Evolutionary conservation across 176 grass and related monocot genomes (phyloP).

Genomic region (Cenchrus purpureus): DNA sequence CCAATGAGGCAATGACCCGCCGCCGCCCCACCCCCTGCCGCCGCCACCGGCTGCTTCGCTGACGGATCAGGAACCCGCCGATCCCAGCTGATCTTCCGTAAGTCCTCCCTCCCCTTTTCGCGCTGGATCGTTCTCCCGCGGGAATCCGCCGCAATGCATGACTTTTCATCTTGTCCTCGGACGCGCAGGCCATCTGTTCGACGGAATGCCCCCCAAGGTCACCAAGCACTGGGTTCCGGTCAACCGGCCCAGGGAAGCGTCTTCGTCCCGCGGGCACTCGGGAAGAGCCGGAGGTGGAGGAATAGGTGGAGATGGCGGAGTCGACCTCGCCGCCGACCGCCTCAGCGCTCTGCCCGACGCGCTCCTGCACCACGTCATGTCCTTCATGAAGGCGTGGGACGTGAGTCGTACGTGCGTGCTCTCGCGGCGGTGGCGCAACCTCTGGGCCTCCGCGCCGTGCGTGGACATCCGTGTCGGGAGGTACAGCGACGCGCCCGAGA

Average conservation of each 20-base stretch:
- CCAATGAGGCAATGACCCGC: neutral
- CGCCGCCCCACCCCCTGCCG: no score
- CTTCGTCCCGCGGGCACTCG: neutral
- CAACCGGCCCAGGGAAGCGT: neutral
- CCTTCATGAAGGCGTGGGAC: slow-evolving; percentile 38
- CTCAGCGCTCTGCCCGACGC: slow-evolving; percentile 47
- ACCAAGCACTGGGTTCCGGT: neutral
- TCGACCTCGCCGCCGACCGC: neutral
- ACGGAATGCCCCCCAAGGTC: slow-evolving; percentile 19
- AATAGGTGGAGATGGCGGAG: no score
- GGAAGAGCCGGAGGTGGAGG: neutral
- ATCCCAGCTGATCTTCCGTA: neutral
- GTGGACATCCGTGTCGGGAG: neutral
- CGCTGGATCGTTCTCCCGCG: no score
- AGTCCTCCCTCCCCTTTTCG: neutral
- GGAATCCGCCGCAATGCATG: neutral
- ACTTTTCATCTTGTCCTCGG: neutral
- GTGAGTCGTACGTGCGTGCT: slow-evolving; percentile 18
- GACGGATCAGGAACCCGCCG: neutral
- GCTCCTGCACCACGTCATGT: slow-evolving; percentile 43
- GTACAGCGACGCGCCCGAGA: neutral
- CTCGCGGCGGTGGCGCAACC: slow-evolving; percentile 25
- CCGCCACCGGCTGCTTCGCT: neutral
- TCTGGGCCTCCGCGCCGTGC: slow-evolving; percentile 33
- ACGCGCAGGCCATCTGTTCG: slow-evolving; percentile 1